Base-by-base conservation (phyloP, 2,329 filamentous ascomycete species). In the Bipolaris sorokiniana region DNA sequence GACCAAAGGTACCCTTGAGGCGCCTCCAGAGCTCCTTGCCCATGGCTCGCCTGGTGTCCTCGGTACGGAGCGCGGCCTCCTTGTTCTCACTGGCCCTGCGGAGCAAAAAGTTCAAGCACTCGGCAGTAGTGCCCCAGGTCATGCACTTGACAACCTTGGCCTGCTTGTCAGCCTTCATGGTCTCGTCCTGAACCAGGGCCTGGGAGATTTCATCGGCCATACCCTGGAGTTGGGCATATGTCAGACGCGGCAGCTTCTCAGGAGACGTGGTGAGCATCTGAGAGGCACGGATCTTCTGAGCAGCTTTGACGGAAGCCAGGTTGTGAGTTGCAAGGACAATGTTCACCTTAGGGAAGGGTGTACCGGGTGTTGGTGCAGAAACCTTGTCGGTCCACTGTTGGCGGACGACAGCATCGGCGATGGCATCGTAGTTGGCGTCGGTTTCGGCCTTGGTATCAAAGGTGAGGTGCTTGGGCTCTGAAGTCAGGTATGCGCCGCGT, bases 151-250 rank as follows among this genome's bases (percentile, higher is more conserved):
- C 83, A 2, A 83, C 81, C 56, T 76, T 78, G 15, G 81, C 65
- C 54, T 74, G 69, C 0, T 68, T 69, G 37, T 74, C 74, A 67
- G 68, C 67, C 68, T 76, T 61, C 51, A 74, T 67, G 69, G 75
- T 64, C 18, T 72, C 65, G 28, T 78, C 77, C 55, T 84, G 77
- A 15, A 87, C 72, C 0, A 87, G 73, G 3, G 78, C 77, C 63
- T 84, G 83, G 55, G 89, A 92, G 50, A 98, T 87, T 73, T 97
- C 93, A 67, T 98, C 94, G 1, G 94, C 94, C 94, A 98, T 98
- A 38, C 94, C 93, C 80, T 94, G 90, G 1, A 97, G 84, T 78
- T 97, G 93, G 2, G 90, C 90, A 74, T 91, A 92, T 0, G 78
- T 76, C 9, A 86, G 76, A 2, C 66, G 61, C 0, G 71, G 71